Evolutionary conservation across 148 eudicot species (phyloP).

Genomic region (Silene latifolia): DNA sequence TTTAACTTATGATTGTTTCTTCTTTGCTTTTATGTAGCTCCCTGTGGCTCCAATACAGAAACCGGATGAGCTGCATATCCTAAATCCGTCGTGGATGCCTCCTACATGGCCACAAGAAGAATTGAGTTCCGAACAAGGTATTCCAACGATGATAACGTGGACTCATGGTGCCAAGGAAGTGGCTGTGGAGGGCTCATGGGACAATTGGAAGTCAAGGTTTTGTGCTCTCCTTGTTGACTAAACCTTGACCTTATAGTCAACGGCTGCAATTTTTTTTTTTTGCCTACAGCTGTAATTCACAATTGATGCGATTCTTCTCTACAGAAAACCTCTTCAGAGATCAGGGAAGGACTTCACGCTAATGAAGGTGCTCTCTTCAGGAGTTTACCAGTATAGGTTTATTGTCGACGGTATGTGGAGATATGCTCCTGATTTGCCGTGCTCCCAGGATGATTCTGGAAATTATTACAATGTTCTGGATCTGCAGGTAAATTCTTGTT

Average conservation of each 20-base stretch:
- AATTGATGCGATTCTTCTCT: background rate
- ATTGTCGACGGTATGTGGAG: slow-evolving; percentile 73
- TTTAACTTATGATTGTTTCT: background rate
- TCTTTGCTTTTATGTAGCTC: slow-evolving; percentile 27
- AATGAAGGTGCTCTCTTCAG: slow-evolving; percentile 82
- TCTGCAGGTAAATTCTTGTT: slow-evolving; percentile 48
- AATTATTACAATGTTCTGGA: slow-evolving; percentile 68
- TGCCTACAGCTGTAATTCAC: background rate
- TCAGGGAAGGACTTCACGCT: slow-evolving; percentile 78
- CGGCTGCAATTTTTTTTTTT: background rate
- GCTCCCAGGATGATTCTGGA: slow-evolving; percentile 69
- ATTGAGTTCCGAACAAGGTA: slow-evolving; percentile 38
- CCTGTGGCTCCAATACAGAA: slow-evolving; percentile 69
- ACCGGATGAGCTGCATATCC: slow-evolving; percentile 58
- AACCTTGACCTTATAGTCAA: background rate
- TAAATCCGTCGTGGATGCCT: slow-evolving; percentile 48
- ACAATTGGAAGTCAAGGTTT: slow-evolving; percentile 82
- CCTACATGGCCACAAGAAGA: slow-evolving; percentile 40
- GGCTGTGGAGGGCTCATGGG: slow-evolving; percentile 90
- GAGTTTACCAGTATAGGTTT: slow-evolving; percentile 79
- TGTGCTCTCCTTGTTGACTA: background rate
- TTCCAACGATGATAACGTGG: slow-evolving; percentile 86
- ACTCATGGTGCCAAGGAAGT: slow-evolving; percentile 67
- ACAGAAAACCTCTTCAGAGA: slow-evolving; percentile 69
- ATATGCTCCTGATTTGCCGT: slow-evolving; percentile 67